Evolutionary conservation across 805 yeast species (phyloP), one percentile per base, ranked within the genome.

Genomic region (Barnettozyma pratensis): DNA sequence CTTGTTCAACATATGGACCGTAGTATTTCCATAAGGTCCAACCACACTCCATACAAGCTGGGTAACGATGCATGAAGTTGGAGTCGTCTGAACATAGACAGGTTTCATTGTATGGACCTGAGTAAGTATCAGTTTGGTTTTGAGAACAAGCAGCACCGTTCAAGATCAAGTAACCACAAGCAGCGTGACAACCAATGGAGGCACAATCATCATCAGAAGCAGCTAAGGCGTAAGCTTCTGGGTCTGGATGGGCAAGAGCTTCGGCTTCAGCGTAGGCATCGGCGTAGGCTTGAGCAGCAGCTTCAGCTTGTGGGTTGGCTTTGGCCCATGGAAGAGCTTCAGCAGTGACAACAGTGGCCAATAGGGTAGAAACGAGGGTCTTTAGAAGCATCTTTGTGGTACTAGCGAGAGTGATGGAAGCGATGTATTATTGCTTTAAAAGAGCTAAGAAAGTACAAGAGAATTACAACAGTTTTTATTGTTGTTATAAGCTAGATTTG

Each of bases 21-120:
- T 67, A 67, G 54, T 66, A 63, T 32, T 58, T 50, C 67, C 67
- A 68, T 45, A 68, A 52, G 48, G 70, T 67, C 71, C 70, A 67
- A 41, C 71, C 72, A 58, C 72, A 68, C 32, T 60, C 67, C 48
- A 67, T 57, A 59, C 72, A 68, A 5, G 54, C 54, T 26, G 56
- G 56, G 41, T 61, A 61, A 41, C 54, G 50, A 6, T 26, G 36
- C 44, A 49, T 45, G 54, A 60, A 62, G 28, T 49, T 44, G 28
- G 57, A 46, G 26, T 45, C 62, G 10, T 42, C 45, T 19, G 47
- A 51, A 54, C 66, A 62, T 40, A 57, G 48, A 52, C 66, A 62
- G 19, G 49, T 48, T 46, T 54, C 46, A 50, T 59, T 52, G 46
- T 54, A 56, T 38, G 58, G 58, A 36, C 55, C 56, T 45, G 56